phyloP scores from a whole-genome alignment of 345 rosid species.

The Bruguiera parviflora region DNA sequence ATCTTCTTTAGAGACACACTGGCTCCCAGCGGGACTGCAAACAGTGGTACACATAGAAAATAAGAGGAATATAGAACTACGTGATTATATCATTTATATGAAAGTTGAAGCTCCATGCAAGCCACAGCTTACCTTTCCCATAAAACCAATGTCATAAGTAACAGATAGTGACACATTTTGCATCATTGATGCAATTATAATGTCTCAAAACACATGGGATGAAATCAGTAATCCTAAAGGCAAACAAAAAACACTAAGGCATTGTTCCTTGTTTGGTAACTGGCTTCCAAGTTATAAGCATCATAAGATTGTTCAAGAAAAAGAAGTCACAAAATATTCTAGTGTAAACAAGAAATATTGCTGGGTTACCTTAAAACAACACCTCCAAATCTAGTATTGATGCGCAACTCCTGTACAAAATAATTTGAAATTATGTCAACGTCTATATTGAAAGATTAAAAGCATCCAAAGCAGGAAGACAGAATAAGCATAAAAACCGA shows the following conservation, averaged over 20 bases:
- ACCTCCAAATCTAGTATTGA: constrained; percentile 78
- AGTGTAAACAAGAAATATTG: neutral
- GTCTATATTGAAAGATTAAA: neutral
- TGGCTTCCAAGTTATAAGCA: neutral
- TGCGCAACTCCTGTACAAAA: constrained; percentile 76
- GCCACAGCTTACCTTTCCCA: neutral
- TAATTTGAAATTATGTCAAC: constrained; percentile 7
- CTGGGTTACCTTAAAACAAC: constrained; percentile 68
- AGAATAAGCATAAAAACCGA: neutral
- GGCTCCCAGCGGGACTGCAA: constrained; percentile 86
- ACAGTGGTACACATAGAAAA: constrained; percentile 9
- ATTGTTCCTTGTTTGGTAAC: no score
- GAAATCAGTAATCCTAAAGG: constrained; percentile 1
- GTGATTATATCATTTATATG: neutral
- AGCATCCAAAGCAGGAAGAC: neutral
- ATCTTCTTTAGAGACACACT: constrained; percentile 88
- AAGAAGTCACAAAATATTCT: neutral
- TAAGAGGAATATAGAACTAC: constrained; percentile 10
- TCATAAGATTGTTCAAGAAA: neutral
- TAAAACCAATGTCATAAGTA: neutral
- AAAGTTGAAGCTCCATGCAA: neutral
- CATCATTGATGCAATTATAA: neutral
- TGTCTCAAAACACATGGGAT: neutral
- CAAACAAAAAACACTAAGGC: no score
- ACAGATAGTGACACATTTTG: neutral